A percentile compares a stretch with the other conserved stretches of the same genome.
phyloP scores from a whole-genome alignment of 2,329 filamentous ascomycete genomes.

The Fusarium decemcellulare region DNA sequence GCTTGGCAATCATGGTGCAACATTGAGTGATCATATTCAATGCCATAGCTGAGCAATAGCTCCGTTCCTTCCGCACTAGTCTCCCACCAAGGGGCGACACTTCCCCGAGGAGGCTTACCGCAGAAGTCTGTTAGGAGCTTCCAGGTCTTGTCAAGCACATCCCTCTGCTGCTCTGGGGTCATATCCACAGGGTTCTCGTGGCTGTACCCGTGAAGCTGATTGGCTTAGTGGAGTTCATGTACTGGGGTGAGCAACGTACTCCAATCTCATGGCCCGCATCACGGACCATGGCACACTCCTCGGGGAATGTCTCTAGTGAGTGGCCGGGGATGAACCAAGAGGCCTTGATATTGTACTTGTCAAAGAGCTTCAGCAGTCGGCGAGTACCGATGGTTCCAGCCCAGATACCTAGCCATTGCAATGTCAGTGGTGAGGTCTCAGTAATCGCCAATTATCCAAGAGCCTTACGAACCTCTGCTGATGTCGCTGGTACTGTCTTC shows the following conservation, averaged over 20 bases:
- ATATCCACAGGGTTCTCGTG: slow-evolving; percentile 82
- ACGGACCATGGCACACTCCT: slow-evolving; percentile 60
- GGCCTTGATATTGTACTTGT: slow-evolving; percentile 80
- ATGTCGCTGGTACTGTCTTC: slow-evolving; percentile 83
- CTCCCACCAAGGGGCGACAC: slow-evolving; percentile 84
- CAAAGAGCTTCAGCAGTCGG: slow-evolving; percentile 78
- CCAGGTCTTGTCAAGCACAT: slow-evolving; percentile 84
- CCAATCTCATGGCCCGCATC: slow-evolving; percentile 65
- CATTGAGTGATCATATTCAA: slow-evolving; percentile 80
- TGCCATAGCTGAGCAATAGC: slow-evolving; percentile 74
- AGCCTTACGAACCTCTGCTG: slow-evolving; percentile 67
- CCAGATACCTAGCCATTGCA: slow-evolving; percentile 49
- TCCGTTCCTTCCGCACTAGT: slow-evolving; percentile 77
- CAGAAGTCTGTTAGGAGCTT: slow-evolving; percentile 77
- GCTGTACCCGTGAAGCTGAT: slow-evolving; percentile 74
- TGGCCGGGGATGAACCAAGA: slow-evolving; percentile 67
- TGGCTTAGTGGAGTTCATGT: slow-evolving; percentile 63
- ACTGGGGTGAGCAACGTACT: background rate
- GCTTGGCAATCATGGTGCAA: slow-evolving; percentile 73
- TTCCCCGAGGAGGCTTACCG: slow-evolving; percentile 78
- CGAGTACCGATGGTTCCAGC: slow-evolving; percentile 78
- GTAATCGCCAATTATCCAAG: background rate
- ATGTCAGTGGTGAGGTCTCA: slow-evolving; percentile 52
- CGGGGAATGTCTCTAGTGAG: slow-evolving; percentile 64
- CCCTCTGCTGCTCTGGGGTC: slow-evolving; percentile 81